A percentile compares a stretch with the other conserved stretches of the same genome.
These are phyloP conservation scores for Pinus albicaulis DNA, from an alignment of 75 land plant species.

Conservation along the genomic window DNA sequence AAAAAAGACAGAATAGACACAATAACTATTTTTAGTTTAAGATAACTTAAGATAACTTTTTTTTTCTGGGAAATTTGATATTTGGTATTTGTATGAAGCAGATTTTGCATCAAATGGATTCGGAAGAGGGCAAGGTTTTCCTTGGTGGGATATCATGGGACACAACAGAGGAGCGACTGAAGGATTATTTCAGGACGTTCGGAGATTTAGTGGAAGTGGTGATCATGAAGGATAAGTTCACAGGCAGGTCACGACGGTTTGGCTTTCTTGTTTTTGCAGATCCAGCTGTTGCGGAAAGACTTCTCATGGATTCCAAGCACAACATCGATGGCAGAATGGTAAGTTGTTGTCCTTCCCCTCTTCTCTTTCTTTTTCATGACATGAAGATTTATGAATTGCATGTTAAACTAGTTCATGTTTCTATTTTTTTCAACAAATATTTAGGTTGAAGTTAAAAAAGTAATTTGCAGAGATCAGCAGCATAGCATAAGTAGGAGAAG, in stretches of 20 bases:
- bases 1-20: too few relatives aligned
- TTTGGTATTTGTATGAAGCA: too few relatives aligned
- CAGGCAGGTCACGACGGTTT: constrained; percentile 38
- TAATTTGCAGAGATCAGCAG: constrained; percentile 54
- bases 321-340: too few relatives aligned
- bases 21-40: too few relatives aligned
- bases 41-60: too few relatives aligned
- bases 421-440: background rate
- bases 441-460: constrained; percentile 54
- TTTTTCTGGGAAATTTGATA: too few relatives aligned
- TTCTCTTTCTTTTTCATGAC: background rate
- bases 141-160: constrained; percentile 1
- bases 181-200: constrained; percentile 29
- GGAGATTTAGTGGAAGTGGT: constrained; percentile 36
- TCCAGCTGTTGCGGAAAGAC: background rate
- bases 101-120: constrained; percentile 11
- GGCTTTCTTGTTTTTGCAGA: constrained; percentile 39
- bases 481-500: constrained; percentile 28
- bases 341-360: too few relatives aligned
- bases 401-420: background rate
- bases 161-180: constrained; percentile 13
- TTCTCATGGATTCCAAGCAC: constrained; percentile 11
- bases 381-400: constrained; percentile 8
- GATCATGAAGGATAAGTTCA: constrained; percentile 36
- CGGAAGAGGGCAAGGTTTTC: constrained; percentile 37